Base-by-base conservation (phyloP, 345 rosid species). In the Heritiera littoralis region DNA sequence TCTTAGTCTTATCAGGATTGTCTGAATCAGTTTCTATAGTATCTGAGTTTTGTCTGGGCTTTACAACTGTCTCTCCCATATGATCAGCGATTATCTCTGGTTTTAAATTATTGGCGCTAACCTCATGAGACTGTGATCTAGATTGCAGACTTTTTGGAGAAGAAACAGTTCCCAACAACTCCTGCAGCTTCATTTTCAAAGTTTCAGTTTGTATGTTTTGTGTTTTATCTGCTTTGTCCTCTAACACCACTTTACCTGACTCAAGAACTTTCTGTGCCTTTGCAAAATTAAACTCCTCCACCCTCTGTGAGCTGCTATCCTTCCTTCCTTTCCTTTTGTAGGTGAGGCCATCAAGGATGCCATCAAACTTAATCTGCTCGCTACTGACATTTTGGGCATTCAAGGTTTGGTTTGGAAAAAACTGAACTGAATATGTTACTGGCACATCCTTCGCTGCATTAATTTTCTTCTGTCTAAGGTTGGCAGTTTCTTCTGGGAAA, bases 1-100 rank as follows among this genome's bases (percentile, higher is more conserved):
- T 92, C 81, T 74, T 82, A 58, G 80, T 76, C 79, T 58, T 78
- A 71, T 85, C 86, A 67, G 92, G 92, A 84, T 81, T 87, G 80
- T 90, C 95, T 72, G 97, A 86, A 85, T 89, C 98, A 72, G 89
- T 87, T 91, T 94, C 99, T 70, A 90, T 90, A 40, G 92, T 83
- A 82, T 94, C 99, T 75, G 98, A 90, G 81, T 74, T 79, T 79
- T 86, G 88, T 76, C 83, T 83, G 65, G 81, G 89, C 80, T 83
- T 88, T 81, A 74, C 66, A 81, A 30, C 77, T 68, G 69, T 77
- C 77, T 81, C 89, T 72, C 45, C 72, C 23, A 79, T 76, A 77
- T 79, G 73, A 68, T 76, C 81, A 71, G 79, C 78, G 43, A 66
- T 78, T 72, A 83, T 75, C 72, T 79, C 83, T 71, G 82, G 79